A percentile compares a stretch with the other conserved stretches of the same genome.
Conservation (phyloP, 805 yeast species). For the Cyberlindnera euphorbiae region DNA sequence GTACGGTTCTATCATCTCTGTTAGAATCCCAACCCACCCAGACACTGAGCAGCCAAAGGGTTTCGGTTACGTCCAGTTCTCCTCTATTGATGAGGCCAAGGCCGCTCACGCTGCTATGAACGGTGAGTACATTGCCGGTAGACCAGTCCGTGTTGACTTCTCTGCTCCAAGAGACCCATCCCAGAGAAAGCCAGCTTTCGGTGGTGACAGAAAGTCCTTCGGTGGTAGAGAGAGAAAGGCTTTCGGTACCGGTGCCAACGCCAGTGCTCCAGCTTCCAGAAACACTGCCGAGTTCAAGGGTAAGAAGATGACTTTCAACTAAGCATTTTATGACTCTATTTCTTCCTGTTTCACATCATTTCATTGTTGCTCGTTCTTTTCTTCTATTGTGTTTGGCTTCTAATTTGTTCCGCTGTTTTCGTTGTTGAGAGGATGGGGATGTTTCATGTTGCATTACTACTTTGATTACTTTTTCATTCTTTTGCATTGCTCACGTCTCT, state of each 20-base stretch:
- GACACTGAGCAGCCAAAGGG: conserved; percentile 99
- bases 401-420: no score
- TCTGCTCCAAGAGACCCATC: conserved; percentile 78
- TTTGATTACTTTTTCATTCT: no score
- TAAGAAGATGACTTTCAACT: conserved; percentile 77
- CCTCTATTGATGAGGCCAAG: conserved; percentile 83
- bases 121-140: conserved; percentile 85
- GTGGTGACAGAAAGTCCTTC: conserved; percentile 33
- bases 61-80: conserved; percentile 94
- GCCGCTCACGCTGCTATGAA: conserved; percentile 81
- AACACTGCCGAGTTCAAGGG: conserved; percentile 73
- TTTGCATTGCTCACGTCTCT: no score
- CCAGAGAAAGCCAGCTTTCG: conserved; percentile 31
- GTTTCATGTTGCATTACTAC: no score
- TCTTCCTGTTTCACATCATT: no score
- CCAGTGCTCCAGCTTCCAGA: conserved; percentile 31
- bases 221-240: conserved; percentile 40
- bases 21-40: conserved; percentile 96
- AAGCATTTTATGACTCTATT: conserved; percentile 19
- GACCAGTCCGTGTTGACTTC: conserved; percentile 92
- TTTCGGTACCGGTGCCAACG: conserved; percentile 52
- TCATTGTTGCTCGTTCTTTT: no score
- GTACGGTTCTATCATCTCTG: conserved; percentile 79
- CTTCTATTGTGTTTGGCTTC: no score
- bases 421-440: no score